phyloP scores from a whole-genome alignment of 140 eudicot genomes.

The Cichorium intybus region DNA sequence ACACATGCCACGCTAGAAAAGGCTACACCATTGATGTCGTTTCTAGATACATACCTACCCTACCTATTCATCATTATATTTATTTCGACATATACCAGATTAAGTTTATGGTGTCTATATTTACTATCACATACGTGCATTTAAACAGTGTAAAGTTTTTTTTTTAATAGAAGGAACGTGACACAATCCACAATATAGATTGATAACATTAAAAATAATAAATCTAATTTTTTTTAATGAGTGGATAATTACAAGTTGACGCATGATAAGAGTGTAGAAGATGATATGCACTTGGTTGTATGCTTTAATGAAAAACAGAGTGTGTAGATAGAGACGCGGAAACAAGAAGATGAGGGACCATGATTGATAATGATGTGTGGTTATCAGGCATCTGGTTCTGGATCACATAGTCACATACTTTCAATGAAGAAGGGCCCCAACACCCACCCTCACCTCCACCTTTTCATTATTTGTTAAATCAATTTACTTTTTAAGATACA shows the following conservation, averaged over 20 bases:
- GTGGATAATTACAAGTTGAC: background rate
- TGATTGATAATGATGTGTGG: slow-evolving; percentile 25
- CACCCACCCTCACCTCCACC: background rate
- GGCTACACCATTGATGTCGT: slow-evolving; percentile 26
- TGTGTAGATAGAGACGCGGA: slow-evolving; percentile 39
- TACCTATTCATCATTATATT: background rate
- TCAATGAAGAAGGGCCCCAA: slow-evolving; percentile 4
- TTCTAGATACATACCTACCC: slow-evolving; percentile 16
- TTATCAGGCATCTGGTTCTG: slow-evolving; percentile 30
- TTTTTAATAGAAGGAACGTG: too few species aligned
- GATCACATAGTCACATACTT: slow-evolving; percentile 36
- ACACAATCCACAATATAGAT: background rate
- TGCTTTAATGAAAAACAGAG: background rate
- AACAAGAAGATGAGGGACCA: slow-evolving; percentile 41
- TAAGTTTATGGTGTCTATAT: background rate
- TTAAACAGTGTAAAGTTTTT: too few species aligned
- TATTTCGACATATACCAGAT: background rate
- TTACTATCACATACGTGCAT: too few species aligned
- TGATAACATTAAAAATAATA: background rate
- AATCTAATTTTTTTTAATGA: background rate
- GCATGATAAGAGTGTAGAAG: slow-evolving; percentile 8
- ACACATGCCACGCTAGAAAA: slow-evolving; percentile 26
- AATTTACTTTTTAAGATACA: background rate
- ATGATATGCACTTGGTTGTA: slow-evolving; percentile 29
- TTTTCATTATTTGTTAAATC: background rate